These are phyloP conservation scores for Gossypium raimondii DNA, from an alignment of 345 rosid genomes.

Conservation along the genomic window DNA sequence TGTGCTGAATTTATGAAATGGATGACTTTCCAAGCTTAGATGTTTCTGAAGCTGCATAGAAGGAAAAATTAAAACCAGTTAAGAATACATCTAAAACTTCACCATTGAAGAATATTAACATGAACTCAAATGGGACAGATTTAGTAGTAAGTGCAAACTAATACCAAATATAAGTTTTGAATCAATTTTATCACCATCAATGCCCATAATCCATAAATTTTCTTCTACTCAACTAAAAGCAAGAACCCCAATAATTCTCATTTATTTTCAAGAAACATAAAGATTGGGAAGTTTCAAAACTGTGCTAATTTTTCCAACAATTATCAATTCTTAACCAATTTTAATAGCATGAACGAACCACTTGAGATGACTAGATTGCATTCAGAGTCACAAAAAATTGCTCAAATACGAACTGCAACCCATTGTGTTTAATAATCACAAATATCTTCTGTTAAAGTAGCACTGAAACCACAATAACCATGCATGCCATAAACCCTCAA, in stretches of 20 bases:
- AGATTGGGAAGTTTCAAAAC: neutral
- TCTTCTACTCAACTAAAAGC: neutral
- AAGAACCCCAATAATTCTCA: neutral
- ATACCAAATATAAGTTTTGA: neutral
- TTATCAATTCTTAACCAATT: neutral
- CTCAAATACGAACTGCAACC: neutral
- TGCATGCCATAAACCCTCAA: neutral
- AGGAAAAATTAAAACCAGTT: constrained; percentile 10
- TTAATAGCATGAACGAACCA: neutral
- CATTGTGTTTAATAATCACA: neutral
- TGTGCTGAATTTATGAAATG: constrained; percentile 86
- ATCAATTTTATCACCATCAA: neutral
- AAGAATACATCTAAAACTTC: neutral
- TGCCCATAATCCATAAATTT: neutral
- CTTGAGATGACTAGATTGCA: neutral
- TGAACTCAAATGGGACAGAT: neutral
- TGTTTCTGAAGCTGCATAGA: constrained; percentile 68
- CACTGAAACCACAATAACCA: neutral
- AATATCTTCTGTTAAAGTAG: neutral
- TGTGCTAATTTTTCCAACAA: neutral
- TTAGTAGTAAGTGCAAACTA: neutral
- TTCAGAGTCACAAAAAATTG: neutral
- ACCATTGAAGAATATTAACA: neutral
- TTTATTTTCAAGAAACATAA: neutral
- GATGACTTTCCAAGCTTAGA: constrained; percentile 67